Evolutionary conservation across 129 eudicot species (phyloP).

Genomic region (Saposhnikovia divaricata): DNA sequence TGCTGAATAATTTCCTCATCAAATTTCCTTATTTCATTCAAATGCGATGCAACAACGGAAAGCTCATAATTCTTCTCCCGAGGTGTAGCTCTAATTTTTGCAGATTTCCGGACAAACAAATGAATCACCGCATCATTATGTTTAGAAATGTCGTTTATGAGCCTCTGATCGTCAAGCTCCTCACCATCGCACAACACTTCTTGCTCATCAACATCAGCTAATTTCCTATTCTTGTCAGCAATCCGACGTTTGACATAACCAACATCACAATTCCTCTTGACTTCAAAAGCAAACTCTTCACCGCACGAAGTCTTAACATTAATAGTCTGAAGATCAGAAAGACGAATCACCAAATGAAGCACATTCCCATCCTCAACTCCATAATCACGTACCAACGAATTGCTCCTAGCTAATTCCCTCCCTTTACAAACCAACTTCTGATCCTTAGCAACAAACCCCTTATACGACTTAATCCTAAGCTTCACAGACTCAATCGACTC

Average conservation of each 20-base stretch:
- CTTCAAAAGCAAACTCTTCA: neutral
- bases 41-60: constrained; percentile 1
- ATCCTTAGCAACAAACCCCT: constrained; percentile 3
- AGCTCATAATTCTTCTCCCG: neutral
- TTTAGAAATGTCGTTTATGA: constrained; percentile 7
- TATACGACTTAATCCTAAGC: constrained; percentile 7
- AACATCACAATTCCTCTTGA: constrained; percentile 4
- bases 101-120: constrained; percentile 2
- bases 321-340: constrained; percentile 9
- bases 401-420: constrained; percentile 1
- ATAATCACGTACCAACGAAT: constrained; percentile 7
- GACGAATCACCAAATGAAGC: constrained; percentile 4
- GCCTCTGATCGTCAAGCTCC: constrained; percentile 9
- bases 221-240: neutral
- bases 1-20: neutral
- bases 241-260: neutral
- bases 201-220: constrained; percentile 4
- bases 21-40: neutral
- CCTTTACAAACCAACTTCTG: constrained; percentile 11
- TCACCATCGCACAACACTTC: neutral
- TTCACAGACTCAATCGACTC: constrained; percentile 8
- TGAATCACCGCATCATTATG: constrained; percentile 5
- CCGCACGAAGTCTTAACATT: constrained; percentile 8
- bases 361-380: constrained; percentile 7
- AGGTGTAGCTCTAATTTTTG: constrained; percentile 8